A percentile compares a stretch with the other conserved stretches of the same genome.
These are phyloP conservation scores for Pyrenophora seminiperda DNA, from an alignment of 2,329 filamentous ascomycete species.

Conservation along the genomic window DNA sequence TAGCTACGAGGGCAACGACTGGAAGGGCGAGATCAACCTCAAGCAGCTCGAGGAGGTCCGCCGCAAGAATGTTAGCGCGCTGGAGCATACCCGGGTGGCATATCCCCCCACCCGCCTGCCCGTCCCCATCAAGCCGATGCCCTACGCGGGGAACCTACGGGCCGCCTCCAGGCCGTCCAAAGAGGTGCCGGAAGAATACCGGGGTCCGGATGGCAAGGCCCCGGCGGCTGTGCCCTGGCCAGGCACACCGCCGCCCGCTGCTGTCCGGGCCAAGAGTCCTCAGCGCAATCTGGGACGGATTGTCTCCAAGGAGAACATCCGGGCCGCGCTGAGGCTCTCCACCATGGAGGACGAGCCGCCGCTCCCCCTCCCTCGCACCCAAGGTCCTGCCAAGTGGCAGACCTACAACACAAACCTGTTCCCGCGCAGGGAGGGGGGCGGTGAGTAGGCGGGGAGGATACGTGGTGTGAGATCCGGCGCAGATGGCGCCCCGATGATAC, in stretches of 20 bases:
- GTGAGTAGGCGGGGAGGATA: no score
- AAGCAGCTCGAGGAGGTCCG: constrained; percentile 16
- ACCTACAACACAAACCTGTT: constrained; percentile 42
- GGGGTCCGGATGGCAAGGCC: background rate
- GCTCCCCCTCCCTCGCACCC: no score
- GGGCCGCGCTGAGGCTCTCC: constrained; percentile 35
- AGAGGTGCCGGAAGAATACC: background rate
- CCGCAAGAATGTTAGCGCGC: background rate
- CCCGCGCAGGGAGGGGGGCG: constrained; percentile 26
- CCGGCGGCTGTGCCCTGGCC: constrained; percentile 13
- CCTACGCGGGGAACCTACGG: constrained; percentile 18
- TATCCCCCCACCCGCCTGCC: constrained; percentile 24
- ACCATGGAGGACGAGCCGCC: no score
- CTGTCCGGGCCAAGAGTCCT: constrained; percentile 30
- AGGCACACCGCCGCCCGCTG: constrained; percentile 12
- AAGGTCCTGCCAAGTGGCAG: constrained; percentile 13
- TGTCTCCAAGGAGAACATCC: constrained; percentile 44
- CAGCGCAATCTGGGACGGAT: constrained; percentile 40
- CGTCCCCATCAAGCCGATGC: constrained; percentile 22
- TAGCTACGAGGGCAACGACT: constrained; percentile 35
- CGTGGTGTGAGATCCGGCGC: no score
- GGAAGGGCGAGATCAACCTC: constrained; percentile 28
- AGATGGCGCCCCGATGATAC: no score
- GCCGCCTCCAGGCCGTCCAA: constrained; percentile 8
- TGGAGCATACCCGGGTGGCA: background rate